A percentile compares a stretch with the other conserved stretches of the same genome.
Evolutionary conservation across 208 protist genomes (phyloP).

Genomic region (Wallacemonas sp.): DNA sequence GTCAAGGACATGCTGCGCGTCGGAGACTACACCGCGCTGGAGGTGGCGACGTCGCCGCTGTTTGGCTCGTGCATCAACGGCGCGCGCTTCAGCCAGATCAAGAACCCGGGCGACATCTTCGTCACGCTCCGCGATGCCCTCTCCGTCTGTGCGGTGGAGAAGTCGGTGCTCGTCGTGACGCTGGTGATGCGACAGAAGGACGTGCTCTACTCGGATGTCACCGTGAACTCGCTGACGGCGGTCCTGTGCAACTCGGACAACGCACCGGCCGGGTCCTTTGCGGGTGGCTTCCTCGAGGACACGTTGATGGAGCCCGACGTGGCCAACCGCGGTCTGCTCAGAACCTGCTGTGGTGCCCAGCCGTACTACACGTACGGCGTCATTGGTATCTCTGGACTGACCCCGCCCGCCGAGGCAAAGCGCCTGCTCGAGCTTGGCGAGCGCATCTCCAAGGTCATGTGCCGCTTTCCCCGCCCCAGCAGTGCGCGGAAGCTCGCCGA

Average conservation of each 20-base stretch:
- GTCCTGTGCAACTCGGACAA: slow-evolving; percentile 32
- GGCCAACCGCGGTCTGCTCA: not conserved
- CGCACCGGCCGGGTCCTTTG: not conserved
- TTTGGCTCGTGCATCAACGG: slow-evolving; percentile 44
- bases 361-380: slow-evolving; percentile 26
- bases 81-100: slow-evolving; percentile 30
- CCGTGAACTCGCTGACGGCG: slow-evolving; percentile 33
- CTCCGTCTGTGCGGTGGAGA: slow-evolving; percentile 35
- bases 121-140: slow-evolving; percentile 37
- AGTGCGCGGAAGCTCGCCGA: slow-evolving; percentile 21
- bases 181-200: slow-evolving; percentile 38
- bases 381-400: slow-evolving; percentile 19
- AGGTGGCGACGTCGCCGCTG: slow-evolving; percentile 37
- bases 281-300: not conserved
- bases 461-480: slow-evolving; percentile 7
- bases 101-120: slow-evolving; percentile 31
- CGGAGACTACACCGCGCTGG: slow-evolving; percentile 26
- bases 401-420: slow-evolving; percentile 17
- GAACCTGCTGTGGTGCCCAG: slow-evolving; percentile 5
- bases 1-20: slow-evolving; percentile 33
- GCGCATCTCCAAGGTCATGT: slow-evolving; percentile 21
- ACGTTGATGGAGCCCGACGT: slow-evolving; percentile 1
- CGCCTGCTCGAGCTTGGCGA: slow-evolving; percentile 24
- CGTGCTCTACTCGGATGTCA: slow-evolving; percentile 23
- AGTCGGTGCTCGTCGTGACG: slow-evolving; percentile 32